These are phyloP conservation scores for Penicillium cataractarum DNA, from an alignment of 495 filamentous ascomycete genomes.

Conservation along the genomic window DNA sequence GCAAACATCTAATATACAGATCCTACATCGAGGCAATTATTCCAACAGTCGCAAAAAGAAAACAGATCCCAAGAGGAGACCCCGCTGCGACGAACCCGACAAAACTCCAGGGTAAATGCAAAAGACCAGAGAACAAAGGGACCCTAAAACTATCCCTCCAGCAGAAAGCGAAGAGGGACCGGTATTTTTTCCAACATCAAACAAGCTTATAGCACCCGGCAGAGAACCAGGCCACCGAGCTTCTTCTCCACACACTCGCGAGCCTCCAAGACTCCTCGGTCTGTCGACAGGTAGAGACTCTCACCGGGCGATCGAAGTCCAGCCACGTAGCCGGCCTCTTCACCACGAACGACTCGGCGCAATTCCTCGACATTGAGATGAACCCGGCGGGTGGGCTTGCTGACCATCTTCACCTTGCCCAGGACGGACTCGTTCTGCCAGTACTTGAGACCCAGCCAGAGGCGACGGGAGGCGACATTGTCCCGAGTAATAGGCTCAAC, in stretches of 20 bases:
- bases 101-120: constrained; percentile 53
- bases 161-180: background rate
- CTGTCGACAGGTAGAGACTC: constrained; percentile 78
- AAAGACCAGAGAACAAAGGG: constrained; percentile 31
- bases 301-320: constrained; percentile 81
- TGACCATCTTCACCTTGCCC: constrained; percentile 66
- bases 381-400: constrained; percentile 75
- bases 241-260: constrained; percentile 86
- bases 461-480: constrained; percentile 74
- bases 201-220: constrained; percentile 57
- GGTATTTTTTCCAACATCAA: background rate
- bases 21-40: constrained; percentile 39
- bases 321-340: constrained; percentile 63
- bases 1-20: constrained; percentile 46
- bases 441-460: constrained; percentile 97
- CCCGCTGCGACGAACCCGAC: constrained; percentile 43
- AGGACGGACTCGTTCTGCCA: constrained; percentile 86
- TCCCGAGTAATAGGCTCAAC: constrained; percentile 68
- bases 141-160: constrained; percentile 10
- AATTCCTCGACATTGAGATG: constrained; percentile 64
- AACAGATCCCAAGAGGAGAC: constrained; percentile 35
- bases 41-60: constrained; percentile 40
- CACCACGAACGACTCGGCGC: constrained; percentile 65
- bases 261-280: constrained; percentile 79
- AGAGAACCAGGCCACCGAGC: constrained; percentile 81